A percentile compares a stretch with the other conserved stretches of the same genome.
Evolutionary conservation across 106 monocot species (phyloP).

Genomic region (Alisma plantagoaquatica): DNA sequence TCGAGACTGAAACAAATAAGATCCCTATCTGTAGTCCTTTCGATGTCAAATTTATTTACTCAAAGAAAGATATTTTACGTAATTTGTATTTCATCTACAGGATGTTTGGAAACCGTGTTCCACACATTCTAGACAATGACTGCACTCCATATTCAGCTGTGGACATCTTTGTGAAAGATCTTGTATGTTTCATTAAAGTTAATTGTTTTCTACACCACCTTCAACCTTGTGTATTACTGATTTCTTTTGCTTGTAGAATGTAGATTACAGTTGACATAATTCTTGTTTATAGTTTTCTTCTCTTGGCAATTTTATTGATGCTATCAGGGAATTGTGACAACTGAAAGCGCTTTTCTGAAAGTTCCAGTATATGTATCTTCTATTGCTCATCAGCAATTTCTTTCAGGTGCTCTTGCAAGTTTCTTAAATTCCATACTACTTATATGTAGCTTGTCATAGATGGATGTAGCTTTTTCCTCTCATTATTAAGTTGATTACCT

Average conservation of each 20-base stretch:
- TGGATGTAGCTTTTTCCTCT: no score
- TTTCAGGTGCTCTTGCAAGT: conserved; percentile 49
- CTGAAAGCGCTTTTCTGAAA: conserved; percentile 48
- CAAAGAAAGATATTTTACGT: no score
- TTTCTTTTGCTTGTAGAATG: no score
- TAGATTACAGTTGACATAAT: no score
- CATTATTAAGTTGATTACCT: no score
- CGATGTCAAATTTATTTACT: no score
- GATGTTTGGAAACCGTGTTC: conserved; percentile 99
- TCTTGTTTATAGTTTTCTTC: background rate
- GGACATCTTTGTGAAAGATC: conserved; percentile 98
- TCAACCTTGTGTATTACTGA: no score
- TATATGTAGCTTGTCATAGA: no score
- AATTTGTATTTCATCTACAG: no score
- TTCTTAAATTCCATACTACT: background rate
- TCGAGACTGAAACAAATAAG: no score
- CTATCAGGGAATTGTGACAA: conserved; percentile 73
- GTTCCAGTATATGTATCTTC: conserved; percentile 73
- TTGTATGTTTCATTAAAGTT: conserved; percentile 33
- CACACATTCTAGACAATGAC: conserved; percentile 93
- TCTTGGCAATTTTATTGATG: background rate
- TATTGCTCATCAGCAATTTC: conserved; percentile 74
- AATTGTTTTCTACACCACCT: background rate
- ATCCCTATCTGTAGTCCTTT: no score
- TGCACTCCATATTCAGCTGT: conserved; percentile 89